Evolutionary conservation across 1,139 yeast genomes (phyloP), one percentile per base, ranked within the genome.

Genomic region (Saccharomycopsis hybrid): DNA sequence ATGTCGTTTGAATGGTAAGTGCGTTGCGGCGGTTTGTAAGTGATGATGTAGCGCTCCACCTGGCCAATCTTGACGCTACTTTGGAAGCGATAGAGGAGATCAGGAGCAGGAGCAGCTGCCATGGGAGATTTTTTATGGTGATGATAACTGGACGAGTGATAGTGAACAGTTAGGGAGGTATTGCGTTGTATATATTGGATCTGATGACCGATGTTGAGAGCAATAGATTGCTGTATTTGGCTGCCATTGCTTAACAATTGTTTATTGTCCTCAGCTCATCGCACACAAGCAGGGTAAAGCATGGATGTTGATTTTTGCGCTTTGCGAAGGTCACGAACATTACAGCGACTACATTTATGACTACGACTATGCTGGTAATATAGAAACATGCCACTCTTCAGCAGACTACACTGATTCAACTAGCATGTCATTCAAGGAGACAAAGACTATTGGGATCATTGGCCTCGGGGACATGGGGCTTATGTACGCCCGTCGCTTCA

Each of bases 381-480:
- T 18, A 18, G 18, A 18, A 18, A 18, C 18, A 18, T 18, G 18
- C 18, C 18, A 18, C 18, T 18, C 18, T 18, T 18, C 18, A 18
- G 18, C 18, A 18, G 18, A 18, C 18, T 18, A 18, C 18, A 18
- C 18, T 18, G 18, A 18, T 18, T 18, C 18, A 18, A 18, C 18
- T 18, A 18, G 18, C 18, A 36, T 13, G n/a, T 5, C 7, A 11
- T 48, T 50, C 42, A 68, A 71, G 54, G 48, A 53, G 13, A 58
- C 71, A 37, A 84, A 80, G 62, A 72, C 71, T 40, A 77, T 92
- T 46, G 98, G 98, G 2, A 85, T 92, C 56, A 90, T 92, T 52
- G 98, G 98, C 1, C 76, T 92, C 42, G 98, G 98, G 30, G 98
- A 92, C 64, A 92, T 92, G 98, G 98, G 98, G 13, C 70, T 78